Conservation (phyloP, 257 asterid species). For the Solanum bukasovii region DNA sequence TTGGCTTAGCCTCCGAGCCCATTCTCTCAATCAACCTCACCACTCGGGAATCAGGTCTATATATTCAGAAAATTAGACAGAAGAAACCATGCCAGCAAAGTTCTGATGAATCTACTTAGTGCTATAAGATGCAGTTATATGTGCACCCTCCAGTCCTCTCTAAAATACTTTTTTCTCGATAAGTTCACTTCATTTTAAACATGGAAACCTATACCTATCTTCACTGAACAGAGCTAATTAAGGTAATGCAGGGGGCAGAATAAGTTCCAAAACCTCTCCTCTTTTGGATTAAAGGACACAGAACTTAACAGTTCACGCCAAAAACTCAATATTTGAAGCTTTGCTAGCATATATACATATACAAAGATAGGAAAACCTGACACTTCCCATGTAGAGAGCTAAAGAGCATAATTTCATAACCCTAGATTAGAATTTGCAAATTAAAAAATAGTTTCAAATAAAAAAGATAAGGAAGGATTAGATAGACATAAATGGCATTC, state of each 20-base stretch:
- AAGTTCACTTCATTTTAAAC: neutral
- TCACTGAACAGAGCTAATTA: neutral
- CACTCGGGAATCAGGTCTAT: constrained; percentile 90
- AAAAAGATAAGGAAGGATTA: neutral
- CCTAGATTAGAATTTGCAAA: neutral
- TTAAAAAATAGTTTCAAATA: neutral
- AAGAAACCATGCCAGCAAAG: neutral
- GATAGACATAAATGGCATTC: neutral
- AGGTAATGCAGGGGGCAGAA: neutral
- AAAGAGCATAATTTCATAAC: neutral
- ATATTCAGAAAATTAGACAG: neutral
- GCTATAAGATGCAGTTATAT: neutral
- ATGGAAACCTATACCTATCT: neutral
- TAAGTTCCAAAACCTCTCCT: neutral
- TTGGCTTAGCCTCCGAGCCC: constrained; percentile 57
- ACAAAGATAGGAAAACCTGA: neutral
- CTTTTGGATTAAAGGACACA: neutral
- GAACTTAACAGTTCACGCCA: neutral
- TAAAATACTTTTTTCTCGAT: neutral
- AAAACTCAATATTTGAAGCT: neutral
- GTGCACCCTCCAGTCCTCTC: neutral
- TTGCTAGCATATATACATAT: neutral
- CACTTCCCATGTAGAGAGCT: neutral
- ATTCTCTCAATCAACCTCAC: constrained; percentile 80
- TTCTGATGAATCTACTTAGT: neutral